These are phyloP conservation scores for Cutaneotrichosporon sp. DNA, from an alignment of 1,284 basidiomycete species.

Conservation along the genomic window DNA sequence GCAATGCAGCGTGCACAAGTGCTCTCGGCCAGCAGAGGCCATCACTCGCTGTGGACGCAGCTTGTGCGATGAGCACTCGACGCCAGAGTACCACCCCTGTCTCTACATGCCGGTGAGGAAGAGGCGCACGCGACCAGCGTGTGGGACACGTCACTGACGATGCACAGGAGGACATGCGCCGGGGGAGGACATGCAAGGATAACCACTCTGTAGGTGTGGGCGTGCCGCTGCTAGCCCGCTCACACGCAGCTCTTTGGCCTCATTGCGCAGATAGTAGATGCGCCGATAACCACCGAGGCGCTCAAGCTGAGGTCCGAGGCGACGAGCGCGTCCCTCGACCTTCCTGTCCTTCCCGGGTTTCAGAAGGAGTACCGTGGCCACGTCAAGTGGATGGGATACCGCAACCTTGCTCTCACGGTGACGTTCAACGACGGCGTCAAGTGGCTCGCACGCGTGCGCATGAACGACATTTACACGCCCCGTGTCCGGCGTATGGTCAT, in stretches of 20 bases:
- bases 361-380: slow-evolving; percentile 4
- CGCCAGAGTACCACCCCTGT: slow-evolving; percentile 1
- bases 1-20: neutral
- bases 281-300: neutral
- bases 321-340: neutral
- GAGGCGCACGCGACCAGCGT: no score
- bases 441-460: slow-evolving; percentile 4
- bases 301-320: neutral
- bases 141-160: neutral
- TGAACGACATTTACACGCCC: neutral
- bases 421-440: slow-evolving; percentile 2
- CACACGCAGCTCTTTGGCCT: neutral
- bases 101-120: neutral
- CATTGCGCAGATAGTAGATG: neutral
- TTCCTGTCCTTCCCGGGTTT: neutral
- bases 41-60: neutral
- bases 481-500: neutral
- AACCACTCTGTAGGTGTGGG: neutral
- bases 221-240: neutral
- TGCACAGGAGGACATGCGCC: neutral
- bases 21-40: neutral
- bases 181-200: slow-evolving; percentile 1
- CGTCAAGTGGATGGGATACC: slow-evolving; percentile 7
- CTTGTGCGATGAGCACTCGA: neutral
- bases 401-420: slow-evolving; percentile 2